Evolutionary conservation across 2,329 filamentous ascomycete genomes (phyloP).

Genomic region (Phaeosphaeriaceae sp.): DNA sequence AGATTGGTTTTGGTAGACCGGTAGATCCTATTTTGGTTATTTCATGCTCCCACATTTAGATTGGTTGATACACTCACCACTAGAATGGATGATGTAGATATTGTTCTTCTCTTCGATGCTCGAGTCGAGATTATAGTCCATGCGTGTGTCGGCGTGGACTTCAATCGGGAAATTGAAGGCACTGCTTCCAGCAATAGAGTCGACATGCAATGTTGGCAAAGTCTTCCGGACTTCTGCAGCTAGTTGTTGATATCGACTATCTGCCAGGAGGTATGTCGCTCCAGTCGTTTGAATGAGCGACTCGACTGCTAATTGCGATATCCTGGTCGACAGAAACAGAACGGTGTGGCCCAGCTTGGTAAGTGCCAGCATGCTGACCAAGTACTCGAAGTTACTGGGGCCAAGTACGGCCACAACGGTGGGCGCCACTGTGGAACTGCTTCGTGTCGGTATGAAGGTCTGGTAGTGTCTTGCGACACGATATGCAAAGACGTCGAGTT

Average conservation of each 20-base stretch:
- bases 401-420: constrained; percentile 60
- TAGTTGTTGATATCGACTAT: constrained; percentile 46
- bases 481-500: constrained; percentile 55
- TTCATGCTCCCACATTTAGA: too few species aligned
- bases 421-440: constrained; percentile 19
- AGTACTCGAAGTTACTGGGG: constrained; percentile 63
- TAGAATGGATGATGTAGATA: constrained; percentile 36
- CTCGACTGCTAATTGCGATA: constrained; percentile 60
- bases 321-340: constrained; percentile 63
- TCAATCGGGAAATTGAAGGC: constrained; percentile 32
- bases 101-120: constrained; percentile 24
- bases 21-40: constrained; percentile 58
- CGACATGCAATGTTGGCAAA: constrained; percentile 12
- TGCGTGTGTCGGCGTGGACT: constrained; percentile 31
- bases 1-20: constrained; percentile 70
- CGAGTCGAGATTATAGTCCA: constrained; percentile 32
- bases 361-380: constrained; percentile 63
- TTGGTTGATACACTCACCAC: constrained; percentile 24
- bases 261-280: constrained; percentile 28
- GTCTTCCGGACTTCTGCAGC: constrained; percentile 18
- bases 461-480: constrained; percentile 31
- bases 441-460: constrained; percentile 25
- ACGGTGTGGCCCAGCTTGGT: constrained; percentile 64
- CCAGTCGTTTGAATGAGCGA: constrained; percentile 48
- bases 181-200: constrained; percentile 21